These are phyloP conservation scores for Picochlorum sp. DNA, from an alignment of 139 green algal genomes.

Conservation along the genomic window DNA sequence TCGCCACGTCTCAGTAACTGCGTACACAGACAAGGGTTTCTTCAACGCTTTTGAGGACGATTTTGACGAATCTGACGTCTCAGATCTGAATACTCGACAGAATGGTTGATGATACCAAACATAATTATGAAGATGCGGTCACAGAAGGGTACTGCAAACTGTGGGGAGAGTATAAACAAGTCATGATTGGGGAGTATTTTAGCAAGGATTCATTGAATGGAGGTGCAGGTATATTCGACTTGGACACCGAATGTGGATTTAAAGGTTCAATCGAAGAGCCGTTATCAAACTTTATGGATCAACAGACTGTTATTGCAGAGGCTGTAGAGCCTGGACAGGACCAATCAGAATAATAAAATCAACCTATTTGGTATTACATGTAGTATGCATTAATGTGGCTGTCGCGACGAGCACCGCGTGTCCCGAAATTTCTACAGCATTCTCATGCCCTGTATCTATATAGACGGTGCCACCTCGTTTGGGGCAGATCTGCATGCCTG, in stretches of 20 bases:
- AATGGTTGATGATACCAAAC: neutral
- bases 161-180: neutral
- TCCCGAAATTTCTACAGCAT: neutral
- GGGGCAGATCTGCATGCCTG: conserved; percentile 38
- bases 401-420: neutral
- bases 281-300: neutral
- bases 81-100: neutral
- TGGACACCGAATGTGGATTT: neutral
- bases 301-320: conserved; percentile 4
- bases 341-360: neutral
- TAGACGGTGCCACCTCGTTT: conserved; percentile 19
- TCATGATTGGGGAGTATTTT: neutral
- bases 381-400: neutral
- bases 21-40: neutral
- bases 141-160: neutral
- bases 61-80: neutral
- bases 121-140: neutral
- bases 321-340: neutral
- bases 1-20: no score
- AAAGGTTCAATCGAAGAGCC: neutral
- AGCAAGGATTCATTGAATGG: neutral
- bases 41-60: neutral
- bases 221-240: no score
- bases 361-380: no score
- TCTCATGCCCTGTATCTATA: neutral